Base-by-base conservation (phyloP, 306 rosid genomes). In the Argentina anserina region DNA sequence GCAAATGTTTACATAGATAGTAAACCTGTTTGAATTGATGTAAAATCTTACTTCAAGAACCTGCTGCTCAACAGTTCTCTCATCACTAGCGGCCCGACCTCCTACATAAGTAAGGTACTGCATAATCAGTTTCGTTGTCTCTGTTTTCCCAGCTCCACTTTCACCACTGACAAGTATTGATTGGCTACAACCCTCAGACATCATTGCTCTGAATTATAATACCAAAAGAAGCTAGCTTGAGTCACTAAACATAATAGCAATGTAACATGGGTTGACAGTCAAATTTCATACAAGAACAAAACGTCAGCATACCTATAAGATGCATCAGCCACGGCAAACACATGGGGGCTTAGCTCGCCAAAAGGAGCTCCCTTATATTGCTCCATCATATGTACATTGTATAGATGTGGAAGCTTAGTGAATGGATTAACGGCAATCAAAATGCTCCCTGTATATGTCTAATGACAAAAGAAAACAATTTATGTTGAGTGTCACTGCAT, bases 101-200 rank as follows among this genome's bases (percentile, higher is more conserved):
- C 99, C 99, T 26, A 94, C 97, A 86, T 80, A 91, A 64, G 97
- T 94, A 79, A 94, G 96, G 79, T 94, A 94, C 83, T 94, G 99
- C 97, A 94, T 91, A 53, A 94, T 94, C 81, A 94, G 79, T 83
- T 94, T 94, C 49, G 99, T 94, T 26, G 97, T 91, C 93, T 94
- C 99, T 13, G 99, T 94, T 87, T 94, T 94, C 72, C 99, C 97
- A 29, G 99, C 97, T 4, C 99, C 97, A 84, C 99, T 94, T 86
- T 94, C 99, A 72, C 99, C 99, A 63, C 99, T 94, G 73, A 94
- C 99, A 69, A 94, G 80, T 81, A 94, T 94, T 74, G 97, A 94
- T 74, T 94, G 99, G 73, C 96, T 94, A 83, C 72, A 84, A 75
- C 85, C 82, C 56, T 91, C 96, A 81, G 81, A 83, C 92, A 88